Base-by-base conservation (phyloP, 495 filamentous ascomycete species). In the Xylaria intraflava region DNA sequence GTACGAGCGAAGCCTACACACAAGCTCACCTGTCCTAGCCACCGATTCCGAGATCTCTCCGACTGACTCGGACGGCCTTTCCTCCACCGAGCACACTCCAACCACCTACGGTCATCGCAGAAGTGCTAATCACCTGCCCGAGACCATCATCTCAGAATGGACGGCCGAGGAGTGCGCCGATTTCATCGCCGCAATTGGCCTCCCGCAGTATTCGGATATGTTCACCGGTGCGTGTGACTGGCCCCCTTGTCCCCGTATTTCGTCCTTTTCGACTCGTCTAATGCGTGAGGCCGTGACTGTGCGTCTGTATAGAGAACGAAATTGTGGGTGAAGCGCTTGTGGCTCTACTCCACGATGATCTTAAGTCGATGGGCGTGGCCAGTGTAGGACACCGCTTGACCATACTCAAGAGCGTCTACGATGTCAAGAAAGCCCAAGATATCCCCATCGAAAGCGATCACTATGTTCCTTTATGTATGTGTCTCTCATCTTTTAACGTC, bases 311-410 rank as follows among this genome's bases (percentile, higher is more conserved):
- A 95, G 93, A 95, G 57, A 95, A 98, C 62, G 89, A 87, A 49
- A 91, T 98, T 62, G 85, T 91, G 36, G 93, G 93, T 44, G 90
- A 96, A 65, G 92, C 88, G 38, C 75, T 98, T 46, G 79, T 97
- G 56, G 89, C 87, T 29, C 72, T 98, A 48, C 84, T 86, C 56
- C 93, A 97, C 68, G 88, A 93, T 41, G 92, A 96, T 62, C 72
- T 98, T 65, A 95, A 90, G 69, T 86, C 95, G 64, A 92, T 98
- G 83, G 90, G 89, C 35, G 85, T 98, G 58, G 74, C 76, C 47
- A 96, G 92, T 67, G 88, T 96, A 33, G 93, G 93, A 3, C 93
- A 98, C 70, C 85, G 93, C 24, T 77, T 98, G 54, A 95, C 91
- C 2, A 93, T 98, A 38, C 77, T 98, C 44, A 96, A 96, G 72